Conservation (phyloP, 2,329 filamentous ascomycete species). For the Monosporascus sp. region DNA sequence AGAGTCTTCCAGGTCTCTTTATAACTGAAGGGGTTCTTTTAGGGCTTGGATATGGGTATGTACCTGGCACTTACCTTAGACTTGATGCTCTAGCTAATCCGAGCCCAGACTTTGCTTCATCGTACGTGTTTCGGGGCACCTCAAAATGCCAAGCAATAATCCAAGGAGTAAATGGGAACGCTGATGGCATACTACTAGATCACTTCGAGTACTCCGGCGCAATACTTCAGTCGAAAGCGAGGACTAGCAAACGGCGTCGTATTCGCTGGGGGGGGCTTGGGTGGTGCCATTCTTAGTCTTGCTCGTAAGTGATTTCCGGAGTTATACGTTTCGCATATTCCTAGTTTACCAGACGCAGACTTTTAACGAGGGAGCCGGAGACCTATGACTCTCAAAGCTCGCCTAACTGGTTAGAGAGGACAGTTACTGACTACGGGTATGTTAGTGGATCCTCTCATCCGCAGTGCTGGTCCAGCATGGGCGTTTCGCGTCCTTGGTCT, state of each 20-base stretch:
- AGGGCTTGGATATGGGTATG: conserved; percentile 38
- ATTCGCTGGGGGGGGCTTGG: conserved; percentile 40
- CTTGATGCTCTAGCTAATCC: not conserved
- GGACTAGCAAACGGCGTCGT: conserved; percentile 44
- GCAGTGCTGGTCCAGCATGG: conserved; percentile 42
- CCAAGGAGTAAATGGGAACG: not conserved
- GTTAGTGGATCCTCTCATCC: conserved; percentile 31
- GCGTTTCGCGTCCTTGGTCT: conserved; percentile 48
- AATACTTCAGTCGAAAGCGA: conserved; percentile 41
- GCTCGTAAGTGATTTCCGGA: conserved; percentile 10
- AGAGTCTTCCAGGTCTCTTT: conserved; percentile 42
- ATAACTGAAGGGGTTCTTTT: conserved; percentile 40
- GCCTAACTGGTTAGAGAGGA: too few species aligned
- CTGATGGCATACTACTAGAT: conserved; percentile 26
- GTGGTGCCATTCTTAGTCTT: conserved; percentile 40
- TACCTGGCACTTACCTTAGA: not conserved
- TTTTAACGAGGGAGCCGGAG: too few species aligned
- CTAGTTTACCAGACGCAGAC: too few species aligned
- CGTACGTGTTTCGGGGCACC: conserved; percentile 5
- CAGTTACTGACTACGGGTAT: too few species aligned
- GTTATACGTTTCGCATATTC: too few species aligned
- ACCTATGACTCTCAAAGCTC: too few species aligned
- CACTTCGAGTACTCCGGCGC: conserved; percentile 35
- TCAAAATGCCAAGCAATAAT: not conserved
- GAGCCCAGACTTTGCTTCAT: conserved; percentile 17